These are phyloP conservation scores for Urostyla sp. DNA, from an alignment of 73 alveolate genomes.

Conservation along the genomic window DNA sequence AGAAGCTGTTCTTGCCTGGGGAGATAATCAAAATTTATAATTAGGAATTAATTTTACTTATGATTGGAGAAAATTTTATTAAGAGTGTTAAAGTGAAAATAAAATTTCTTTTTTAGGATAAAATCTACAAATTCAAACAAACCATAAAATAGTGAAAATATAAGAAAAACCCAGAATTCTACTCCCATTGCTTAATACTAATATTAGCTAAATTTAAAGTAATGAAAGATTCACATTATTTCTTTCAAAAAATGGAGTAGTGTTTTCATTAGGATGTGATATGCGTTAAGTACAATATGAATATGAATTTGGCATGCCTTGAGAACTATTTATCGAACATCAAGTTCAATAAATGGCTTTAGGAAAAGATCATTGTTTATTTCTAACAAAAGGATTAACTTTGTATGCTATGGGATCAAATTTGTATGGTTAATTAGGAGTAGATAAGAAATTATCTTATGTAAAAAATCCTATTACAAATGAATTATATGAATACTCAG, in stretches of 20 bases:
- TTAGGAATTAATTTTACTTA: conserved; percentile 9
- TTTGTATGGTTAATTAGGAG: conserved; percentile 38
- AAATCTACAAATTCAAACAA: not conserved
- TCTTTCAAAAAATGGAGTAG: not conserved
- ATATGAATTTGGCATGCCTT: conserved; percentile 42
- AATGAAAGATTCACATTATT: conserved; percentile 15
- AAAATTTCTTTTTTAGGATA: not conserved
- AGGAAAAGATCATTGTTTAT: conserved; percentile 36
- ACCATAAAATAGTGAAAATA: not conserved
- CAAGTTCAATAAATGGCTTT: not conserved
- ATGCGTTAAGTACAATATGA: conserved; percentile 7
- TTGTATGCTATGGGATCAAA: conserved; percentile 29
- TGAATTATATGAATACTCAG: too few species aligned
- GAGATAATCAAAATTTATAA: conserved; percentile 18
- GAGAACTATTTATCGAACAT: not conserved
- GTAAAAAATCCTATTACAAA: conserved; percentile 11
- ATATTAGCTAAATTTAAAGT: not conserved
- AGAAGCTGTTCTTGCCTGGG: conserved; percentile 21
- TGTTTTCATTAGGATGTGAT: conserved; percentile 33
- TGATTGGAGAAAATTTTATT: conserved; percentile 10
- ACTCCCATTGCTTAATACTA: conserved; percentile 9
- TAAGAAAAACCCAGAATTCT: conserved; percentile 9
- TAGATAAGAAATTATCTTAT: conserved; percentile 1
- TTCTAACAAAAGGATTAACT: not conserved
- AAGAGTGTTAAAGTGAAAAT: not conserved